phyloP scores from a whole-genome alignment of 2,329 filamentous ascomycete species.

The Macrophomina tecta region DNA sequence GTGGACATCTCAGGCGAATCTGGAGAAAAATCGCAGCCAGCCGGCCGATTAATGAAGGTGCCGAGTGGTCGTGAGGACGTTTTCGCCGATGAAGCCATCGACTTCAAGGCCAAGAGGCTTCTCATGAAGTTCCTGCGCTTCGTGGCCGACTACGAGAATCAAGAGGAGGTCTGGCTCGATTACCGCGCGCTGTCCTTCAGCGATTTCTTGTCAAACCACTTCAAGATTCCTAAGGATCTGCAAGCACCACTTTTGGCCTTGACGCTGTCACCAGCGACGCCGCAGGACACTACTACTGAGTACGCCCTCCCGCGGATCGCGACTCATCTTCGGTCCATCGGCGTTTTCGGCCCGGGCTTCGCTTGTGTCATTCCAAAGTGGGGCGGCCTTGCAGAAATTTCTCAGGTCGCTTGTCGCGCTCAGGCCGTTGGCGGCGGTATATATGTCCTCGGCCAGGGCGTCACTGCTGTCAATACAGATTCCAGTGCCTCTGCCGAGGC shows the following conservation, averaged over 20 bases:
- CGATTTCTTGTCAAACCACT: conserved; percentile 63
- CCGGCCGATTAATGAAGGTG: conserved; percentile 66
- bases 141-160: conserved; percentile 73
- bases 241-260: conserved; percentile 72
- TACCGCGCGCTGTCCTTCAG: conserved; percentile 62
- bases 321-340: conserved; percentile 84
- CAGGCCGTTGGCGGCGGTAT: conserved; percentile 88
- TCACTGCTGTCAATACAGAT: conserved; percentile 46
- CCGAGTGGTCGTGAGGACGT: conserved; percentile 92
- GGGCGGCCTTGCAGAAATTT: conserved; percentile 86
- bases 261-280: conserved; percentile 70
- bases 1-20: conserved; percentile 24
- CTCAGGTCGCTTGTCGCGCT: conserved; percentile 89
- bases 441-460: conserved; percentile 80
- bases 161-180: conserved; percentile 63
- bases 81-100: conserved; percentile 77
- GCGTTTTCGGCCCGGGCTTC: conserved; percentile 86
- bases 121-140: conserved; percentile 96
- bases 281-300: conserved; percentile 64
- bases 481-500: conserved; percentile 29
- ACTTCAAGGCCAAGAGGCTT: conserved; percentile 79
- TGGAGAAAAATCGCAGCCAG: background rate
- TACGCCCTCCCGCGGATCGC: conserved; percentile 76
- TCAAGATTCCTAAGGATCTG: conserved; percentile 65
- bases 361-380: conserved; percentile 91